These are phyloP conservation scores for Eragrostis tef DNA, from an alignment of 202 grass and related monocot genomes.

Conservation along the genomic window DNA sequence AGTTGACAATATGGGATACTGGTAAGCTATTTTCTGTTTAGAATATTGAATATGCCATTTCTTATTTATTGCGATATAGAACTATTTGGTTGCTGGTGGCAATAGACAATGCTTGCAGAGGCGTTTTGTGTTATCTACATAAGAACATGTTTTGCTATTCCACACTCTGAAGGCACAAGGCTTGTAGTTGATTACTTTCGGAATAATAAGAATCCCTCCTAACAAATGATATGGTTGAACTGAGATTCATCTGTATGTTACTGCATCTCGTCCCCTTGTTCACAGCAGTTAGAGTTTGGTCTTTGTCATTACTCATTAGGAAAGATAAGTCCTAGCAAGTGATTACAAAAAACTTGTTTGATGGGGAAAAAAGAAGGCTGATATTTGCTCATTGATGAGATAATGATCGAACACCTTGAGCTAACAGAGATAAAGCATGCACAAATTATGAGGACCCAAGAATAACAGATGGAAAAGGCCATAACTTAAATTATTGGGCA, in stretches of 20 bases:
- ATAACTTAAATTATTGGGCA: conserved; percentile 20
- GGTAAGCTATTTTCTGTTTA: conserved; percentile 52
- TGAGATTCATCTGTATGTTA: background rate
- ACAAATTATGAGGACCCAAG: background rate
- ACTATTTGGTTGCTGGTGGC: background rate
- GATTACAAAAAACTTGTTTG: conserved; percentile 1
- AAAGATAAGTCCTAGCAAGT: conserved; percentile 7
- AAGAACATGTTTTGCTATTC: background rate
- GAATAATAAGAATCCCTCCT: background rate
- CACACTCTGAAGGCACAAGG: background rate
- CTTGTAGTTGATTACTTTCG: background rate
- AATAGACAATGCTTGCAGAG: background rate
- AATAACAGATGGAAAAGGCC: background rate
- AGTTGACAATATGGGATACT: conserved; percentile 98
- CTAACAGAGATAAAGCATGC: conserved; percentile 19
- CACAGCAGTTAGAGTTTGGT: background rate
- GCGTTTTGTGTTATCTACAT: conserved; percentile 4
- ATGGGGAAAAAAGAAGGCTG: background rate
- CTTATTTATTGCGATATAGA: background rate
- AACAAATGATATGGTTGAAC: background rate
- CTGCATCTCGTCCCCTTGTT: background rate
- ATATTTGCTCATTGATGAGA: conserved; percentile 16
- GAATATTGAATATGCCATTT: conserved; percentile 11
- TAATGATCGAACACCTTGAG: conserved; percentile 22
- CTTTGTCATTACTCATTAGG: background rate